Base-by-base conservation (phyloP, 2,329 filamentous ascomycete species). In the Fusarium pininemorale region DNA sequence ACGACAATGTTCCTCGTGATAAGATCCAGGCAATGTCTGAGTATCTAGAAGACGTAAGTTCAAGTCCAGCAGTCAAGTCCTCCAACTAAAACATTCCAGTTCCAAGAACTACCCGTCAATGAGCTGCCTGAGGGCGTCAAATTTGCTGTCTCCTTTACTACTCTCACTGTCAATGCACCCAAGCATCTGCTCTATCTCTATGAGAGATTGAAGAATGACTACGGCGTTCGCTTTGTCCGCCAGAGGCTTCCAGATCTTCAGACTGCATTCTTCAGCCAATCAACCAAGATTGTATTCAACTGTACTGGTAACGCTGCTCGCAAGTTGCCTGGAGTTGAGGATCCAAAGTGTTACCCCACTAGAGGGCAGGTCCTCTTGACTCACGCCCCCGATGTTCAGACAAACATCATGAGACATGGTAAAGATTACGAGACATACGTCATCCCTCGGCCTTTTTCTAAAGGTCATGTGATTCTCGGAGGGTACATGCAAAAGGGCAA, bases 61-160 rank as follows among this genome's bases (percentile, higher is more conserved):
- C n/a, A 20, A 5, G n/a, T 2, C 8, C 4, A 7, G 2, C 22
- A 15, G 20, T 3, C 5, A 1, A 53, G 0, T 4, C 2, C 2
- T 0, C 9, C 5, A 3, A 7, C 51, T 62, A 3, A 62, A 2
- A 0, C 3, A 16, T 2, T 2, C 0, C 6, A 63, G 62, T 65
- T 65, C 18, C 38, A 35, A 45, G 24, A 38, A 3, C 10, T 62
- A 4, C 20, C 56, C 7, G 4, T 3, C 6, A 8, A 22, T 3
- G 56, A 51, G 0, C 32, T 62, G 0, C 62, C 56, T 0, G 5
- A 45, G 4, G 56, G 62, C 3, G 30, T 44, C 22, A 62, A 62
- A 3, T 62, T 65, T n/a, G 56, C 56, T 2, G 60, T 48, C 1
- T n/a, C 62, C 0, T 65, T 62, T 8, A 63, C 62, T 1, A 63